phyloP scores from a whole-genome alignment of 768 basidiomycete genomes.

The Suillus occidentalis region DNA sequence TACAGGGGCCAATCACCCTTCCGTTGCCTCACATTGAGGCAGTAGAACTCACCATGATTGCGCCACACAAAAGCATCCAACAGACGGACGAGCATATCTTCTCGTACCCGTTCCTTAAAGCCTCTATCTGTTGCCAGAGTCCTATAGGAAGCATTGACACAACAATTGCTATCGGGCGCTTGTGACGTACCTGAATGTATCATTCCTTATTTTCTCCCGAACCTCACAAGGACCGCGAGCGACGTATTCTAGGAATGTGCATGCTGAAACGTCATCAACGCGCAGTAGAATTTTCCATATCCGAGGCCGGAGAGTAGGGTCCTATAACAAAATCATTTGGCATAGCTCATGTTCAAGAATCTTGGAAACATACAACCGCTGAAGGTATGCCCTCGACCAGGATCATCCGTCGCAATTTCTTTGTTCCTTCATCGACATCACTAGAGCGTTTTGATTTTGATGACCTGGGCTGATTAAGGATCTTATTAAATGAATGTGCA shows the following conservation, averaged over 20 bases:
- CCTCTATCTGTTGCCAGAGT: constrained; percentile 95
- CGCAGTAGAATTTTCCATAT: constrained; percentile 95
- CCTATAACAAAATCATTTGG: constrained; percentile 42
- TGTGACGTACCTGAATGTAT: constrained; percentile 79
- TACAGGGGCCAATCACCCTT: constrained; percentile 26
- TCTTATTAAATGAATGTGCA: constrained; percentile 79
- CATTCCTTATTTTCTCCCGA: constrained; percentile 91
- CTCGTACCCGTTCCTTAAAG: constrained; percentile 96
- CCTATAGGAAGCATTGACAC: constrained; percentile 36
- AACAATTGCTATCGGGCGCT: background rate
- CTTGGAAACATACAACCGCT: constrained; percentile 50
- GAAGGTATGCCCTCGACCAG: constrained; percentile 91
- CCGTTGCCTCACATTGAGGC: background rate
- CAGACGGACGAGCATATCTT: constrained; percentile 95
- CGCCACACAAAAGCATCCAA: constrained; percentile 98
- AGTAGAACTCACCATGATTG: constrained; percentile 63
- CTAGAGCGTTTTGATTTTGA: constrained; percentile 63
- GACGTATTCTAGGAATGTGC: constrained; percentile 76
- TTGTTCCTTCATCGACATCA: constrained; percentile 80
- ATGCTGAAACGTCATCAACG: constrained; percentile 75
- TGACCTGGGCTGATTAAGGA: constrained; percentile 68
- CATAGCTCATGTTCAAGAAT: background rate
- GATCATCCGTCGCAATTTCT: constrained; percentile 83
- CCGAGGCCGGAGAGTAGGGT: constrained; percentile 79
- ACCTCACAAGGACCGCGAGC: constrained; percentile 84